Evolutionary conservation across 2,329 filamentous ascomycete species (phyloP), one percentile per base, ranked within the genome.

Genomic region (Colletotrichum phormii): DNA sequence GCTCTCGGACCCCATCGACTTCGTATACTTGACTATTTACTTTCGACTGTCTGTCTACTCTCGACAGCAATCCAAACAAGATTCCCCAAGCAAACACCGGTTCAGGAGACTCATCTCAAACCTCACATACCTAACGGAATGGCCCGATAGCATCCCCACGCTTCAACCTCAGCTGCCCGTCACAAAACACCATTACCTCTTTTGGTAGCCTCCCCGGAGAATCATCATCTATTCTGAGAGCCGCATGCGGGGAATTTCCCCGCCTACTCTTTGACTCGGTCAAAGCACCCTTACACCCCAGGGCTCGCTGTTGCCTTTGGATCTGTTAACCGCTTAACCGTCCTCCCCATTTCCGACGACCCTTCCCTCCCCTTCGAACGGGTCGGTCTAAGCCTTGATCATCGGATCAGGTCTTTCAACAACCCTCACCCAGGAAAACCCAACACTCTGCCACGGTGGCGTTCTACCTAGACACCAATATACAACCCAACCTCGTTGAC

Each of bases 241-340:
- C 74, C 74, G 74, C 74, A 75, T 75, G 74, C 74, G 74, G 74
- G 74, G 74, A 75, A 69, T 69, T 74, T 74, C 74, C 74, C 74
- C 74, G 74, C 74, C 64, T 67, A 72, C 42, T 72, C 72, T 71
- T 75, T 74, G 74, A 75, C 74, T 68, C 74, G 72, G 74, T 75
- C 74, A 74, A 75, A 75, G 74, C 67, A 75, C 71, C 71, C 67
- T 69, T 13, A 24, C 53, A 51, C 22, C 66, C 46, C 65, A 64
- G 67, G 71, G 71, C 59, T 71, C 58, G 73, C 73, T 70, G 57
- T 69, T 73, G 60, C 55, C 65, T 69, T 57, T 66, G 31, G 46
- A 61, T 55, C 33, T 24, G 9, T 49, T 24, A 49, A 49, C 42
- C 42, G 42, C 42, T 49, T 49, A 49, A 22, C 63, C 62, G 15